Evolutionary conservation across 441 rosid species (phyloP), one percentile per base, ranked within the genome.

Genomic region (Populus tomentosa): DNA sequence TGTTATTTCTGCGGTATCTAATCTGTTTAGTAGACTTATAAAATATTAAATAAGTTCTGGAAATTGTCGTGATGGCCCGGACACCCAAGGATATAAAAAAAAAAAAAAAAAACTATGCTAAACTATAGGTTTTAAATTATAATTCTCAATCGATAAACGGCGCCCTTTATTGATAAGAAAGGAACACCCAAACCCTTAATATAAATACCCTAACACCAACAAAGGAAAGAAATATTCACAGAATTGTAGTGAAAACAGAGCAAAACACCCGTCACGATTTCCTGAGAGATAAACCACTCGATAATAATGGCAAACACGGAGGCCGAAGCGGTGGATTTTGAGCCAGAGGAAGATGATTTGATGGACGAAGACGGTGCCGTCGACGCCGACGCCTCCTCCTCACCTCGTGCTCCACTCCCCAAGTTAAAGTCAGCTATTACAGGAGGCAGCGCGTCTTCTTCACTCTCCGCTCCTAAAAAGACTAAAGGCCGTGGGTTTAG

Each of bases 401-500:
- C 97, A 3, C 94, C 96, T 21, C 94, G 89, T 10, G 90, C 89
- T 2, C 85, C 90, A 4, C 81, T 79, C n/a, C 94, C 90, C 38
- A 92, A 88, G 86, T 88, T 96, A 72, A 91, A 86, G 83, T 94
- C 98, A 4, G 91, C 98, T 53, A 93, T 94, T 53, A 87, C 96
- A 10, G 89, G 88, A 21, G 92, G 90, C 20, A 84, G 85, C 23
- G 80, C 88, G 3, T 77, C 87, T 18, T 83, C 87, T 4, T 16
- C 20, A 13, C 81, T 88, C 61, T 81, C 87, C 16, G 87, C 84
- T 42, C 84, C 90, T 1, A 88, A 76, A 86, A 96, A 88, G 84
- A 94, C 95, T 61, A 96, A 94, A 79, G 98, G 99, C 38, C 97
- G 98, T 33, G 99, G 99, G 3, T 96, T 96, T 62, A 85, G 88